These are phyloP conservation scores for Entomortierella lignicola DNA, from an alignment of 192 early-diverging fungal genomes.

Conservation along the genomic window DNA sequence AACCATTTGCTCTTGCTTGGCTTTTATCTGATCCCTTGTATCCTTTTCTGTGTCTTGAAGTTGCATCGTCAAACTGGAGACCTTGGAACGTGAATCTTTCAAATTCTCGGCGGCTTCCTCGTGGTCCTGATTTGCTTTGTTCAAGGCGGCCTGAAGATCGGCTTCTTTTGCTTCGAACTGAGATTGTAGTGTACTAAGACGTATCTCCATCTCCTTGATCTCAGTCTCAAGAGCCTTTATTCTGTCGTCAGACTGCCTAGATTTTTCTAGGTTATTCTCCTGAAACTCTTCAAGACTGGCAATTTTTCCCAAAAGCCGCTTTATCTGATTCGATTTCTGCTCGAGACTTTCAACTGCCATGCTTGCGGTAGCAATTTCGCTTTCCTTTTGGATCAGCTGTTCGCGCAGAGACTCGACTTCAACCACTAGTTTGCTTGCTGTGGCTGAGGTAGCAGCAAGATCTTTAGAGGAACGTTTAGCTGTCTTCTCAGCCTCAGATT, in stretches of 20 bases:
- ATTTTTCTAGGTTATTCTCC: too few species aligned
- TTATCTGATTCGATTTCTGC: conserved; percentile 4
- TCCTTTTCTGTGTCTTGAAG: conserved; percentile 9
- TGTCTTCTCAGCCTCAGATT: background rate
- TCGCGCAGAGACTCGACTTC: conserved; percentile 26
- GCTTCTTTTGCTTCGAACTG: conserved; percentile 14
- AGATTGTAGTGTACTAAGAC: conserved; percentile 8
- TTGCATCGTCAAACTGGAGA: too few species aligned
- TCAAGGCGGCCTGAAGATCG: background rate
- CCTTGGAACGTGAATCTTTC: too few species aligned
- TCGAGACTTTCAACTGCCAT: conserved; percentile 4
- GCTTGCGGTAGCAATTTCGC: background rate
- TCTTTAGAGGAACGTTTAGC: background rate
- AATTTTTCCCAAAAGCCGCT: conserved; percentile 17
- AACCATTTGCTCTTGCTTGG: conserved; percentile 11
- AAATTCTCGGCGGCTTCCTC: background rate
- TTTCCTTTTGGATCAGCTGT: conserved; percentile 4
- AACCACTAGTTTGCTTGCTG: conserved; percentile 27
- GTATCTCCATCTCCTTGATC: background rate
- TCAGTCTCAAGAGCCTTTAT: conserved; percentile 14
- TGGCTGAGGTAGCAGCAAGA: conserved; percentile 13
- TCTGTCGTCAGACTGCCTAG: conserved; percentile 7
- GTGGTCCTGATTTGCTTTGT: conserved; percentile 12
- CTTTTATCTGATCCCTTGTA: background rate
- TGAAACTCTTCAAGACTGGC: conserved; percentile 9